Evolutionary conservation across 441 rosid genomes (phyloP), one percentile per base, ranked within the genome.

Genomic region (Aleurites moluccanus): DNA sequence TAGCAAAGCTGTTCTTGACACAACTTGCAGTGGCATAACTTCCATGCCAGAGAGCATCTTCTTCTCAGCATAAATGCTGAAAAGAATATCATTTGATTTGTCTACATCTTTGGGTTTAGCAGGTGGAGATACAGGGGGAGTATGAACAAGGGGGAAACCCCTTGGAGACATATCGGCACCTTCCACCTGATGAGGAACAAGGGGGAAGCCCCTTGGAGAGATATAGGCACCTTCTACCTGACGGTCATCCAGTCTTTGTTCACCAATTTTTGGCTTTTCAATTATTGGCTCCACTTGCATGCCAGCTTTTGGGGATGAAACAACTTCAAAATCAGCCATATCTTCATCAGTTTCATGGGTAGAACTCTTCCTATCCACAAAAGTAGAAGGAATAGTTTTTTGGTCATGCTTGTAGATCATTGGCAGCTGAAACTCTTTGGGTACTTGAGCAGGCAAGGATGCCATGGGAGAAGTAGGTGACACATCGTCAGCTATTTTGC

Each of bases 401-500:
- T 57, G 52, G 42, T 82, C 84, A 73, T 56, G 82, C 76, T 82
- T 84, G 80, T 27, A 69, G 47, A 69, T 52, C 75, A 80, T 76
- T 68, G 69, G 67, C 44, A 57, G 84, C 84, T 79, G 87, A 77
- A 72, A 59, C 73, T 77, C 84, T 67, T 79, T 78, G 8, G 80
- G 64, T 68, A 83, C 73, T 80, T 80, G 79, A 45, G 69, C 67
- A 75, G 80, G 83, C 62, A 80, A 64, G 40, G 88, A 67, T 68
- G 74, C 70, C 53, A 60, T 33, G 27, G 76, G 77, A 72, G 71
- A 77, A 72, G 88, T 66, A 81, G 82, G 76, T 69, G 82, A 84
- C 65, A 95, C 90, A 89, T 95, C 95, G 68, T 84, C 88, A 71
- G 80, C 85, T 72, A 95, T 89, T 47, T 75, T 88, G 78, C 76